A percentile compares a stretch with the other conserved stretches of the same genome.
phyloP scores from a whole-genome alignment of 306 rosid genomes.

The Echinosophora koreensis region DNA sequence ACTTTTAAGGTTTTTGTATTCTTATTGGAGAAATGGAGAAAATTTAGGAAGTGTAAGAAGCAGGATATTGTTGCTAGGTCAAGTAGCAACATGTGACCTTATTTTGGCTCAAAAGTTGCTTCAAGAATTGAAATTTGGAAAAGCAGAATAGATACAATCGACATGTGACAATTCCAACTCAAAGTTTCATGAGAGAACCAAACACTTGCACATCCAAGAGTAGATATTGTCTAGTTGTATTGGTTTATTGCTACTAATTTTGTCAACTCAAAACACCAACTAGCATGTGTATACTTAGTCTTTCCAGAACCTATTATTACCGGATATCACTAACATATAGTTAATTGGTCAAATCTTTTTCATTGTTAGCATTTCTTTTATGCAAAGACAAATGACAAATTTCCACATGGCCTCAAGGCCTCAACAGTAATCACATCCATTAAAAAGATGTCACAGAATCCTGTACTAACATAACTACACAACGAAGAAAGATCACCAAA shows the following conservation, averaged over 20 bases:
- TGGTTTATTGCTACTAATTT: not conserved
- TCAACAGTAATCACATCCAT: conserved; percentile 39
- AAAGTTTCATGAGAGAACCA: not conserved
- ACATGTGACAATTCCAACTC: not conserved
- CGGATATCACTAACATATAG: conserved; percentile 17
- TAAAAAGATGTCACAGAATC: conserved; percentile 37
- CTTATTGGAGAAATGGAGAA: conserved; percentile 22
- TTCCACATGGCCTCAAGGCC: not conserved
- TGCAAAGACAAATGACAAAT: not conserved
- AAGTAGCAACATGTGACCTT: conserved; percentile 18
- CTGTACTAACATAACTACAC: not conserved
- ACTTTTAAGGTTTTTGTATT: conserved; percentile 20
- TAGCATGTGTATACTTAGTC: conserved; percentile 17
- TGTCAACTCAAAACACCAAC: conserved; percentile 27
- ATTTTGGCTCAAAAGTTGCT: conserved; percentile 18
- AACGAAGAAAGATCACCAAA: conserved; percentile 5
- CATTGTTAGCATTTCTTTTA: conserved; percentile 4
- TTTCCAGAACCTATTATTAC: conserved; percentile 7
- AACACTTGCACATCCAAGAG: conserved; percentile 10
- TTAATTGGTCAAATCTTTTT: conserved; percentile 31
- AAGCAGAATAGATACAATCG: conserved; percentile 37
- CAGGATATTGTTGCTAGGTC: not conserved
- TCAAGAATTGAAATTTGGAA: conserved; percentile 27
- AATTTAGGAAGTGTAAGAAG: conserved; percentile 19
- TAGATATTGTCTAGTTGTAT: not conserved